A percentile compares a stretch with the other conserved stretches of the same genome.
Conservation (phyloP, 108 stramenopile genomes). For the Cyclostephanos invisitatus region DNA sequence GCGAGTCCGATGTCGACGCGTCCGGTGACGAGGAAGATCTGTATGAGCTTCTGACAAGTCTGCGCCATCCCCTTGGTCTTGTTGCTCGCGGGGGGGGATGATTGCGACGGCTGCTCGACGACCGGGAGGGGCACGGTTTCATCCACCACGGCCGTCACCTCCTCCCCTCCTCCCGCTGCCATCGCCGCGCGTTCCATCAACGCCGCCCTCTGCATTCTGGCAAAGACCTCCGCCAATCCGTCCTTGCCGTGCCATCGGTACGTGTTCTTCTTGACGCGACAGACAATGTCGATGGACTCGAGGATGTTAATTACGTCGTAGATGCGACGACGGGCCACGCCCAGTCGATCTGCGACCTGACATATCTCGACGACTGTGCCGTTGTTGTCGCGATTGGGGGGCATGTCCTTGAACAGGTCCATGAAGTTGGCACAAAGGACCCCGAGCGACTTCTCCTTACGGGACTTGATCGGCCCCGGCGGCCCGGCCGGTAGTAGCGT, state of each 20-base stretch:
- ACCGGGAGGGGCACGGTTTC: background rate
- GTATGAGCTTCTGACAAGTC: constrained; percentile 83
- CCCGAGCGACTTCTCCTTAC: constrained; percentile 84
- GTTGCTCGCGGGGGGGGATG: constrained; percentile 14
- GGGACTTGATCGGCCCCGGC: constrained; percentile 16
- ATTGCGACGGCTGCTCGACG: background rate
- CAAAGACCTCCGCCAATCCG: constrained; percentile 61
- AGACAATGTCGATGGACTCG: constrained; percentile 78
- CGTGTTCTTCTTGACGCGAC: constrained; percentile 85
- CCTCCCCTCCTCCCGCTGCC: constrained; percentile 1
- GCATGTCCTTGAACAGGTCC: constrained; percentile 40
- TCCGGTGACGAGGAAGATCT: constrained; percentile 83
- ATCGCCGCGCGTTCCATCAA: constrained; percentile 30
- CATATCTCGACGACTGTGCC: constrained; percentile 55
- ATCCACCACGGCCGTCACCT: background rate
- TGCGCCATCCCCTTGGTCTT: constrained; percentile 77
- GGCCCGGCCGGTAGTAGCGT: background rate
- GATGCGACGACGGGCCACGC: constrained; percentile 90
- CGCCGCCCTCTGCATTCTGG: constrained; percentile 65
- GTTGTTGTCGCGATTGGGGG: constrained; percentile 36
- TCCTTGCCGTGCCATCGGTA: constrained; percentile 86
- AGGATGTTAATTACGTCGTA: constrained; percentile 97
- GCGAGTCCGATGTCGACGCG: constrained; percentile 53
- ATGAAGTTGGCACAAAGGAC: constrained; percentile 76
- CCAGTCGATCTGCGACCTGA: constrained; percentile 73